Base-by-base conservation (phyloP, 2,329 filamentous ascomycete genomes). In the Exophiala spinifera region DNA sequence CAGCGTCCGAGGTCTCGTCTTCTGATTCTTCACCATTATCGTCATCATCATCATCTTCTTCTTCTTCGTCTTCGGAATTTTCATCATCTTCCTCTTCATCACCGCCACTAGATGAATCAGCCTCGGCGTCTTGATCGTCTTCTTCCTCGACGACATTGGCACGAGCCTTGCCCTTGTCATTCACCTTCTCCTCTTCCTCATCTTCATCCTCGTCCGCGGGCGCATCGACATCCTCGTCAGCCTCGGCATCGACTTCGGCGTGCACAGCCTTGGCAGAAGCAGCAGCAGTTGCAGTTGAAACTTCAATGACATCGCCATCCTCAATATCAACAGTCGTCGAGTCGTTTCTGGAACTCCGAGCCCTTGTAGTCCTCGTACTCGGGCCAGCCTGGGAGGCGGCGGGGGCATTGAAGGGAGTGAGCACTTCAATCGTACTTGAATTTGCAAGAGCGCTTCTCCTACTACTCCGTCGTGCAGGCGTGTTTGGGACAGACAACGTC, bases 381-480 rank as follows among this genome's bases (percentile, higher is more conserved):
- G 33, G 37, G 13, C 20, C 47, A 37, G 42, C 33, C 15, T 19
- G 36, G 36, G n/a, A n/a, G n/a, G n/a, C 6, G 17, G 17, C 4
- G 17, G 36, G 14, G 3, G 7, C 11, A 6, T 14, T 14, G 14
- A 15, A 15, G 36, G 36, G 11, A 39, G 36, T 15, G 3, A n/a
- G 2, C n/a, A 39, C 36, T 39, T 39, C 36, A 19, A 39, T 39
- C n/a, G 36, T 49, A 45, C 25, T 56, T 48, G 23, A 59, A 11
- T 53, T 60, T 7, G 52, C 53, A 17, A 62, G 53, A 3, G 52
- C 55, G 46, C 60, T 64, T 36, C 55, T 54, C 21, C 62, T 25
- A 15, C 55, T 57, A 44, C 61, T 63, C n/a, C 61, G 50, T 19
- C 61, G 36, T n/a, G 63, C 49, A 17, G 59, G 59, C 11, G 61